Evolutionary conservation across 257 asterid species (phyloP), one percentile per base, ranked within the genome.

Genomic region (Solanum sparsipilum): DNA sequence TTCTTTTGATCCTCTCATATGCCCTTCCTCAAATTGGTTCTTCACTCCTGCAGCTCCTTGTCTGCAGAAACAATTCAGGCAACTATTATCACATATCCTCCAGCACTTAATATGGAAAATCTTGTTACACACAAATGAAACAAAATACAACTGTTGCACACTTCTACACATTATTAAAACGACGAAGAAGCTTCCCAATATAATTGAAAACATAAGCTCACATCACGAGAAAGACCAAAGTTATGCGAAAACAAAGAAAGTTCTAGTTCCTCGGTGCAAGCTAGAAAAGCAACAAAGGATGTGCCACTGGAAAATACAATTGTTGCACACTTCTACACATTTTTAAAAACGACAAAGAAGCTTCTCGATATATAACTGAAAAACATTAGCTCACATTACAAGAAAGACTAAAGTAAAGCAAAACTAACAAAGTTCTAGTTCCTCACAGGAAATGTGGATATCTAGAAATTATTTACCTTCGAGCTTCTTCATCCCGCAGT

Each of bases 401-500:
- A 82, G 44, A 82, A 2, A 48, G 70, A 20, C 41, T 36, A 29
- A 78, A 78, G 27, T 81, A 9, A 81, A 15, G 85, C 8, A 27
- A 46, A 27, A 81, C 9, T 25, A 41, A 78, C 10, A 81, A 9
- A 44, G 29, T 18, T 46, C 74, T 82, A 76, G 81, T 72, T 89
- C 86, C 83, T 79, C 38, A 32, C 21, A 39, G 34, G 46, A 41
- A 84, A 90, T 74, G 46, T 46, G 78, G 5, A 67, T 21, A 85
- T 63, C 81, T 70, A 46, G 29, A 25, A 52, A 88, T 83, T 36
- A 90, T 88, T 13, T 63, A 96, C 99, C 96, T 94, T 93, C 94
- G 93, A 86, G 95, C 93, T 89, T 95, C 98, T 88, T 95, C 97
- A 87, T 96, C 98, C 58, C 99, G 93, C 91, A 93, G 82, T 90